These are phyloP conservation scores for Larix kaempferi DNA, from an alignment of 75 land plant species.

Conservation along the genomic window DNA sequence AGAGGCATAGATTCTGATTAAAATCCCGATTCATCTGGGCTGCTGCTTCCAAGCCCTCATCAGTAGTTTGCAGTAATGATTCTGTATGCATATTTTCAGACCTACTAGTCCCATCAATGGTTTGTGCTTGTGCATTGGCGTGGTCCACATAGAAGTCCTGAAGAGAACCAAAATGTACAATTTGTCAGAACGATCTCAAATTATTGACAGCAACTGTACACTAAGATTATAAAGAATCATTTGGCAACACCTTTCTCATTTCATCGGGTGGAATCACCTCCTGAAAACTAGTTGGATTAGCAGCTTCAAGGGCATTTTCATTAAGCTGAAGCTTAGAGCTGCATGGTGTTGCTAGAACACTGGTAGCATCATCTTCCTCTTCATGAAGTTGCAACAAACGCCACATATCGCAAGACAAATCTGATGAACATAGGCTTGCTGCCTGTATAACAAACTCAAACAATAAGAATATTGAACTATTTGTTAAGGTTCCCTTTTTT, in stretches of 20 bases:
- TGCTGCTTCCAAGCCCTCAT: constrained; percentile 22
- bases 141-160: constrained; percentile 35
- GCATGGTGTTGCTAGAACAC: constrained; percentile 18
- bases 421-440: constrained; percentile 37
- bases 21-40: constrained; percentile 27
- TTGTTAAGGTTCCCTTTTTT: too few relatives aligned
- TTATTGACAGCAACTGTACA: background rate
- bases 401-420: constrained; percentile 68
- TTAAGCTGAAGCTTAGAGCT: constrained; percentile 38
- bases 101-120: constrained; percentile 14
- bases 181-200: background rate
- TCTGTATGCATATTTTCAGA: constrained; percentile 20
- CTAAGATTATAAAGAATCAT: background rate
- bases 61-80: constrained; percentile 2
- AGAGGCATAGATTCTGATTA: constrained; percentile 27
- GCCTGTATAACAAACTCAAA: constrained; percentile 18
- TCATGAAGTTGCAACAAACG: constrained; percentile 76
- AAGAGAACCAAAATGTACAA: constrained; percentile 1
- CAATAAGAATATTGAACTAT: too few relatives aligned
- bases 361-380: constrained; percentile 95
- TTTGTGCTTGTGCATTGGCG: constrained; percentile 16
- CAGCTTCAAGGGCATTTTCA: constrained; percentile 18
- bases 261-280: constrained; percentile 11
- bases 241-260: background rate
- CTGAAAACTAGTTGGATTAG: constrained; percentile 3